Evolutionary conservation across 164 flowering plant genomes (phyloP), one percentile per base, ranked within the genome.

Genomic region (Magnolia changhungtana): DNA sequence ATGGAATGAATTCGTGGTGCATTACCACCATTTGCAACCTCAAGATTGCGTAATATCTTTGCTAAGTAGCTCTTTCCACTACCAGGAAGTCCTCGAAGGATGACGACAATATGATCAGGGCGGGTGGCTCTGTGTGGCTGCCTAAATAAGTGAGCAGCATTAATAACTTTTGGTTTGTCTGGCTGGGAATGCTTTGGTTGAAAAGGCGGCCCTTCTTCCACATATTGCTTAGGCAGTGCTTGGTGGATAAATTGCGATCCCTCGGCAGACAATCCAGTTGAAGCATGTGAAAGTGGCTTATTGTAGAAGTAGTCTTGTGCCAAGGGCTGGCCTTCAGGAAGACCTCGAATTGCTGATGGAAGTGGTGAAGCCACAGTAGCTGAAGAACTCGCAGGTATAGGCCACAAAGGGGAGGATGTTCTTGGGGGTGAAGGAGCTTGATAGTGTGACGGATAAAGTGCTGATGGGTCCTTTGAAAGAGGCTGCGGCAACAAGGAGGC

Each of bases 41-140:
- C 99, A 75, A 93, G 81, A 80, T 93, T 98, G 69, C 99, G 98
- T 74, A 96, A 77, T 86, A 90, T 82, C 82, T 92, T 96, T 68
- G 96, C 99, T 71, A 92, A 78, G 84, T 96, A 93, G 87, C 98
- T 96, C 86, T 96, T 93, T 78, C 99, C 97, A 37, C 45, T 37
- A 84, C 99, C 99, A 87, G 99, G 99, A 83, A 96, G 93, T 21
- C 99, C 99, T 31, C 99, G 94, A 76, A 96, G 95, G 64, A 96
- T 96, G 63, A 96, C 78, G 75, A 92, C 99, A 69, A 96, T 75
- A 87, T 91, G 96, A 86, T 88, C 95, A 23, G 99, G 99, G 21
- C 95, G 96, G 51, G 82, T 78, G 18, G 88, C 85, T 77, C 93
- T 89, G 82, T 89, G 85, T 76, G 99, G 98, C 67, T 58, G 86